phyloP scores from a whole-genome alignment of 1,139 yeast genomes.

The Suhomyces bolitotheri region DNA sequence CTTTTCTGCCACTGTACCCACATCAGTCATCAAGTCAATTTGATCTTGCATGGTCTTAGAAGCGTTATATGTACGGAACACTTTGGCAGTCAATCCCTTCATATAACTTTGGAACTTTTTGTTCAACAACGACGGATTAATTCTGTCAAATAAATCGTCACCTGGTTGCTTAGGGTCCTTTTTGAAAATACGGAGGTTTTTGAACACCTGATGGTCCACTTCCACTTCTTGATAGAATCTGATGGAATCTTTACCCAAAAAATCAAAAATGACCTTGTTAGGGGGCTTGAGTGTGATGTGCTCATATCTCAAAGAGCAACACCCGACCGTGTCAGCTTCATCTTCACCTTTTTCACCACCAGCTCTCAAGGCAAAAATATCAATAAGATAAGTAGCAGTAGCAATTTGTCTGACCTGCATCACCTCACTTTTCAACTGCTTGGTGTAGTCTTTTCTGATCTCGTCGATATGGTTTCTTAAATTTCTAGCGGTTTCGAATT shows the following conservation, averaged over 20 bases:
- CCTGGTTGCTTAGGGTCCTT: slow-evolving; percentile 87
- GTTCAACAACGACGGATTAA: slow-evolving; percentile 80
- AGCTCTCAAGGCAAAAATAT: slow-evolving; percentile 94
- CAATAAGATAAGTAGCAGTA: slow-evolving; percentile 90
- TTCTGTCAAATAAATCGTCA: slow-evolving; percentile 87
- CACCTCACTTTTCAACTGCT: slow-evolving; percentile 66
- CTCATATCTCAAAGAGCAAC: slow-evolving; percentile 90
- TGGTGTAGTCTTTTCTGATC: slow-evolving; percentile 75
- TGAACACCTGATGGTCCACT: slow-evolving; percentile 87
- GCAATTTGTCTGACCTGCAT: slow-evolving; percentile 93
- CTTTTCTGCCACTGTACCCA: slow-evolving; percentile 86
- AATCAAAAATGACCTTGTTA: slow-evolving; percentile 84
- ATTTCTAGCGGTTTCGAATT: slow-evolving; percentile 91
- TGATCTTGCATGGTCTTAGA: slow-evolving; percentile 97
- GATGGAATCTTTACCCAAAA: slow-evolving; percentile 94
- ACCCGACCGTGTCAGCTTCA: slow-evolving; percentile 97
- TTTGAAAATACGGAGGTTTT: slow-evolving; percentile 82
- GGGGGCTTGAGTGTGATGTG: slow-evolving; percentile 88
- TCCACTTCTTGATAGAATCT: slow-evolving; percentile 90
- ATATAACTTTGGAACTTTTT: slow-evolving; percentile 85
- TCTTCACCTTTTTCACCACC: slow-evolving; percentile 98
- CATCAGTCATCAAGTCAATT: slow-evolving; percentile 74
- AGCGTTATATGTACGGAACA: slow-evolving; percentile 96
- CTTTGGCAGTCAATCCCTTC: slow-evolving; percentile 95
- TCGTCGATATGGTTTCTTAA: slow-evolving; percentile 69